phyloP scores from a whole-genome alignment of 352 stramenopile species.

The Globisporangium takayamanum region DNA sequence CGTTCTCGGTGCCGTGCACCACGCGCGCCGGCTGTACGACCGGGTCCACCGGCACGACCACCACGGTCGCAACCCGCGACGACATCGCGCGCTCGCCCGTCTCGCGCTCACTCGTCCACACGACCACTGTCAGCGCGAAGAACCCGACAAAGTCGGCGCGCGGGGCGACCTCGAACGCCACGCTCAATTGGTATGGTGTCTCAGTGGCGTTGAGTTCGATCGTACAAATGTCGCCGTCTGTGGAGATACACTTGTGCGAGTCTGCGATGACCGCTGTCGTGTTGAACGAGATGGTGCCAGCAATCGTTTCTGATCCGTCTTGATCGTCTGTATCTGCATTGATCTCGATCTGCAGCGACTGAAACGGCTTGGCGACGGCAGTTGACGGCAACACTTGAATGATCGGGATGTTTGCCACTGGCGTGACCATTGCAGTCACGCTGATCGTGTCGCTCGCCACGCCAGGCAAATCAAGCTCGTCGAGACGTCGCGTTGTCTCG shows the following conservation, averaged over 20 bases:
- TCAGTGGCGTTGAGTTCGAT: neutral
- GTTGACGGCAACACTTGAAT: neutral
- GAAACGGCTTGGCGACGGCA: neutral
- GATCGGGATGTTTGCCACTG: neutral
- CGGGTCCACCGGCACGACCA: constrained; percentile 26
- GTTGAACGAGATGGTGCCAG: too few species aligned
- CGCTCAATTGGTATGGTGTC: constrained; percentile 13
- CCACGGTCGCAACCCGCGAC: constrained; percentile 15
- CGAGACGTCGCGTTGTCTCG: too few species aligned
- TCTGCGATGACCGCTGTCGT: too few species aligned
- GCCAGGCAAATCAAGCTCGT: too few species aligned
- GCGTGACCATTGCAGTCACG: neutral
- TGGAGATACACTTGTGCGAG: too few species aligned
- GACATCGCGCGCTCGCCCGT: constrained; percentile 21
- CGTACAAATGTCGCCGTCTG: neutral
- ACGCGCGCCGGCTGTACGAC: constrained; percentile 14
- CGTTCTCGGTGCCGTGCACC: constrained; percentile 18
- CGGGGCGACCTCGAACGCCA: constrained; percentile 22
- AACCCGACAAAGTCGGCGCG: constrained; percentile 32
- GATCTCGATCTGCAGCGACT: neutral
- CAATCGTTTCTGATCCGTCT: neutral
- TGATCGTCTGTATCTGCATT: neutral
- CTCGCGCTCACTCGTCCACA: constrained; percentile 28
- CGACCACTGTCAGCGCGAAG: constrained; percentile 29
- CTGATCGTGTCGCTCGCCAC: too few species aligned